Conservation (phyloP, 805 yeast genomes). For the Pichia eremophila region DNA sequence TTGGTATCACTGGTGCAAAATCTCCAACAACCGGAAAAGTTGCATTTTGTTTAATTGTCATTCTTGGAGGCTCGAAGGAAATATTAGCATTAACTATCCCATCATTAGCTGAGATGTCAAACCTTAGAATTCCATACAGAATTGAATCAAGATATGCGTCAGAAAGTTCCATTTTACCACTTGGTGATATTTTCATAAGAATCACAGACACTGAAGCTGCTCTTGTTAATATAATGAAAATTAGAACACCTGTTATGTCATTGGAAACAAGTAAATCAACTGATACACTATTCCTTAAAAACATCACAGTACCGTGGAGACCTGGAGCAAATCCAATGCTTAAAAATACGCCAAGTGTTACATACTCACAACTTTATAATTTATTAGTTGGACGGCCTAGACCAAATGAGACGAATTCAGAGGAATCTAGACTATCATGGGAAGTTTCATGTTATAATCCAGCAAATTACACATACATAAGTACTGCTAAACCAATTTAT, state of each 20-base stretch:
- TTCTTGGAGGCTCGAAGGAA: slow-evolving; percentile 21
- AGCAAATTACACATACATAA: slow-evolving; percentile 21
- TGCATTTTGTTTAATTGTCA: slow-evolving; percentile 22
- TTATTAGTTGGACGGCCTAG: slow-evolving; percentile 71
- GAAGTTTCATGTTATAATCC: slow-evolving; percentile 31
- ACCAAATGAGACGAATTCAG: slow-evolving; percentile 31
- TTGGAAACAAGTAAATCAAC: slow-evolving; percentile 21
- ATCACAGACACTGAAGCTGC: slow-evolving; percentile 46
- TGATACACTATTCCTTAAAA: slow-evolving; percentile 63
- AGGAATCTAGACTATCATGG: slow-evolving; percentile 52
- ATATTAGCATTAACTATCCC: slow-evolving; percentile 41
- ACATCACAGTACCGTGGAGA: slow-evolving; percentile 60
- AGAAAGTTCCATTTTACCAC: slow-evolving; percentile 34
- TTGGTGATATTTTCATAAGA: slow-evolving; percentile 48
- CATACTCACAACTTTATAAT: slow-evolving; percentile 50
- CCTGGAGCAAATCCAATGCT: slow-evolving; percentile 85
- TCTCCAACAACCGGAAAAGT: slow-evolving; percentile 13
- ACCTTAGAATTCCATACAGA: slow-evolving; percentile 35
- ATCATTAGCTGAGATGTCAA: slow-evolving; percentile 48
- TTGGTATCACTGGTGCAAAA: slow-evolving; percentile 42
- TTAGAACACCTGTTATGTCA: slow-evolving; percentile 25
- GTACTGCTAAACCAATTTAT: slow-evolving; percentile 21
- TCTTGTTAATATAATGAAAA: slow-evolving; percentile 41
- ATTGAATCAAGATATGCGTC: slow-evolving; percentile 31
- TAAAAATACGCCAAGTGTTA: slow-evolving; percentile 58